A percentile compares a stretch with the other conserved stretches of the same genome.
Evolutionary conservation across 768 basidiomycete genomes (phyloP).

Genomic region (Phylloporus sp.): DNA sequence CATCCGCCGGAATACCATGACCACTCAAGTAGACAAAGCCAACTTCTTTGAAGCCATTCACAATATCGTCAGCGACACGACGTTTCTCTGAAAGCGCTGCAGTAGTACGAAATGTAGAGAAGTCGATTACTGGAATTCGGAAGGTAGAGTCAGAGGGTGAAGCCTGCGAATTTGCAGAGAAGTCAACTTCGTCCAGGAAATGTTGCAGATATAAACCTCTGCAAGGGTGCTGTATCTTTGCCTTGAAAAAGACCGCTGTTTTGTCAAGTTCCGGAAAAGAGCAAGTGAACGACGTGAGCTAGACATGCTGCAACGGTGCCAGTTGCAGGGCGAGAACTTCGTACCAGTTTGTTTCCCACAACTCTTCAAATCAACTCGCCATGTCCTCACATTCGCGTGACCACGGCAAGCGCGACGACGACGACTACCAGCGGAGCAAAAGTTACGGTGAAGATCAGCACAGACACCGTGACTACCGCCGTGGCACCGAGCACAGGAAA

Average conservation of each 20-base stretch:
- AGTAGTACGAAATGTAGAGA: constrained; percentile 58
- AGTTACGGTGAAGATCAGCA: constrained; percentile 5
- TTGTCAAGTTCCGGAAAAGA: constrained; percentile 1
- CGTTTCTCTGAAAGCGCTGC: constrained; percentile 52
- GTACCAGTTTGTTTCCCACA: constrained; percentile 24
- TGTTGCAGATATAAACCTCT: constrained; percentile 13
- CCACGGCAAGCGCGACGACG: constrained; percentile 10
- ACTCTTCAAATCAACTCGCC: background rate
- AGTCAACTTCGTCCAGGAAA: constrained; percentile 4
- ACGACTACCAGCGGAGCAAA: constrained; percentile 9
- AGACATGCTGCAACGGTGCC: too few species aligned
- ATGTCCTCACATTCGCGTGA: constrained; percentile 19
- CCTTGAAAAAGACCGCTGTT: constrained; percentile 3
- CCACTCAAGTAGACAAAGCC: constrained; percentile 77
- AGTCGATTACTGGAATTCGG: constrained; percentile 76
- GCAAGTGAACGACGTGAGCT: constrained; percentile 12
- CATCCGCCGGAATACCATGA: constrained; percentile 62
- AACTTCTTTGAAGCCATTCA: constrained; percentile 71
- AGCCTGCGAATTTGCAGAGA: constrained; percentile 26
- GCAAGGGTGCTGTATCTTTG: constrained; percentile 23
- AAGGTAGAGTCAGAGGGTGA: constrained; percentile 41
- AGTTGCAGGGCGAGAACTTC: too few species aligned
- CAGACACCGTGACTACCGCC: constrained; percentile 13
- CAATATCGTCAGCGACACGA: constrained; percentile 61
- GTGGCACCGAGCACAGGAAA: constrained; percentile 9